Evolutionary conservation across 306 rosid species (phyloP).

Genomic region (Casuarina glauca): DNA sequence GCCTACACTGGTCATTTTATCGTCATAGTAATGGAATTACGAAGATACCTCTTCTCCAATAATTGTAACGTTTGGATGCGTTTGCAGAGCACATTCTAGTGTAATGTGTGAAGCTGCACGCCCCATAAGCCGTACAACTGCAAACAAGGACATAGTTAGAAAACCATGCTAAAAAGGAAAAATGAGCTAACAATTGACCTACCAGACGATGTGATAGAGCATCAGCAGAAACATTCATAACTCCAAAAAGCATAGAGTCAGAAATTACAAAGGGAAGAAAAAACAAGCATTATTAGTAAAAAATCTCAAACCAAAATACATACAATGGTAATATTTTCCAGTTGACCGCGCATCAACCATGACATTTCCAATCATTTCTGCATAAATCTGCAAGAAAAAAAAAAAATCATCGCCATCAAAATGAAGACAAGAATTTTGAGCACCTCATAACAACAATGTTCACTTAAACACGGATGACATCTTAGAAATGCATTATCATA

Average conservation of each 20-base stretch:
- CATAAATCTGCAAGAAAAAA: conserved; percentile 65
- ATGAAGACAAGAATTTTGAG: neutral
- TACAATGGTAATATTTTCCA: conserved; percentile 97
- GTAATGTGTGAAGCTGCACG: conserved; percentile 99
- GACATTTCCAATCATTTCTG: conserved; percentile 99
- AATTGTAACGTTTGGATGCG: conserved; percentile 93
- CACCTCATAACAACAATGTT: neutral
- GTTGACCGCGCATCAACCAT: conserved; percentile 98
- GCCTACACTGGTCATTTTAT: neutral
- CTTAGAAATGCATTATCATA: neutral
- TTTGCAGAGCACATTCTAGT: conserved; percentile 95
- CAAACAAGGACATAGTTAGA: conserved; percentile 22
- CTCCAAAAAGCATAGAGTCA: no score
- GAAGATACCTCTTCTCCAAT: conserved; percentile 93
- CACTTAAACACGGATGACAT: neutral
- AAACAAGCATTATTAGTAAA: neutral
- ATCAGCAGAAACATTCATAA: neutral
- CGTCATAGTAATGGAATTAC: neutral
- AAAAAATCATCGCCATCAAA: conserved; percentile 1
- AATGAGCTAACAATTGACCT: neutral
- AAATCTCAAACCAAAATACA: conserved; percentile 27
- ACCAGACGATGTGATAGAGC: neutral
- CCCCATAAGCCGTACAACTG: conserved; percentile 99
- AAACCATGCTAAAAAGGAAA: neutral
- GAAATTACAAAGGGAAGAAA: neutral